Conservation (phyloP, 208 protist genomes). For the Phytomonas sp. region DNA sequence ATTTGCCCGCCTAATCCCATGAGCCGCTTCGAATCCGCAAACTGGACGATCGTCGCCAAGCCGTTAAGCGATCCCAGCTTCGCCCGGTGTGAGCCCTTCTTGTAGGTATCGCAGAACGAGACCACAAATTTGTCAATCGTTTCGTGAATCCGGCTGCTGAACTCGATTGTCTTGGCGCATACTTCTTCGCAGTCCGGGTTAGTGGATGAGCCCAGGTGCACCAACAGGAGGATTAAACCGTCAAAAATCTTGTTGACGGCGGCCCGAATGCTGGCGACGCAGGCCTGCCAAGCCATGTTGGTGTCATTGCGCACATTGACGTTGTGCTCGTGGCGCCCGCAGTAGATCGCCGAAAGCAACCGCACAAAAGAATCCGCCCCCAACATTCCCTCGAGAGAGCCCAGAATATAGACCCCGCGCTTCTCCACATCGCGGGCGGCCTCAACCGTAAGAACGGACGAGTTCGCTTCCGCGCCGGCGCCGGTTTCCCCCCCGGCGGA, state of each 20-base stretch:
- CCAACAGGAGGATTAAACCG: conserved; percentile 54
- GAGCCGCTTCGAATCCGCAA: conserved; percentile 60
- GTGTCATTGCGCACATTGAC: conserved; percentile 61
- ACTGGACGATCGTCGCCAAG: conserved; percentile 60
- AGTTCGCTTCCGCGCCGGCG: conserved; percentile 12
- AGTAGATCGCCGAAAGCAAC: conserved; percentile 77
- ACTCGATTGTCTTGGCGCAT: conserved; percentile 80
- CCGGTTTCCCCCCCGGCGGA: conserved; percentile 11
- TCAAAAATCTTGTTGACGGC: conserved; percentile 87
- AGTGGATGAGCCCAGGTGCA: conserved; percentile 61
- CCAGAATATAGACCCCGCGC: conserved; percentile 76
- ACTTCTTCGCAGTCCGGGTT: conserved; percentile 84
- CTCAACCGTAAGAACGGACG: conserved; percentile 58
- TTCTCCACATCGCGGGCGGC: conserved; percentile 80
- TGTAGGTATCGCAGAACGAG: conserved; percentile 59
- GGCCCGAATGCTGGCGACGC: conserved; percentile 79
- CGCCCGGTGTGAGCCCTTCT: conserved; percentile 37
- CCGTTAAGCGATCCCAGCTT: conserved; percentile 69
- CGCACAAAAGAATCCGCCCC: conserved; percentile 61
- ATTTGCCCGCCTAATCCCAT: conserved; percentile 75
- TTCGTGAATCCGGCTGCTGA: conserved; percentile 79
- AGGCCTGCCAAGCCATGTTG: conserved; percentile 85
- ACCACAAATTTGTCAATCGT: conserved; percentile 80
- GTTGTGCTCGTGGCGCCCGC: conserved; percentile 79
- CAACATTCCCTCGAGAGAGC: conserved; percentile 70